Percentiles rank a stretch among this genome's conserved stretches.
These are phyloP conservation scores for Herpotrichia juniperi DNA, from an alignment of 2,329 filamentous ascomycete species.

Conservation along the genomic window DNA sequence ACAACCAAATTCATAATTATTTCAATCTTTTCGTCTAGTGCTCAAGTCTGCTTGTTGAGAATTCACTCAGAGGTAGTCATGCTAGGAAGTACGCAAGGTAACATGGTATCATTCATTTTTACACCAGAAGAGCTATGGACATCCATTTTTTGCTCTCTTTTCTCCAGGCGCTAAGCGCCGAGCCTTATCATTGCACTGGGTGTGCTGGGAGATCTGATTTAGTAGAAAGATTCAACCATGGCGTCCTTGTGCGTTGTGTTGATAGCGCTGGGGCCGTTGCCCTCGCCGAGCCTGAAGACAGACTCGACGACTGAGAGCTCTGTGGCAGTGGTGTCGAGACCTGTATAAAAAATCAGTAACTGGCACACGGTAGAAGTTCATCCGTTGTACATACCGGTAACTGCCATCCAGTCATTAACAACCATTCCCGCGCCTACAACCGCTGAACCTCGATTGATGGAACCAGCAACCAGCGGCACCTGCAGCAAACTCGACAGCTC, in stretches of 20 bases:
- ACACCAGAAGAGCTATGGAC: conserved; percentile 24
- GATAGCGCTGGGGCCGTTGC: conserved; percentile 75
- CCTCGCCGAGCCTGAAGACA: conserved; percentile 93
- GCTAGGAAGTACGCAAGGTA: background rate
- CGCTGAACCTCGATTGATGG: conserved; percentile 88
- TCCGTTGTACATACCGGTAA: conserved; percentile 60
- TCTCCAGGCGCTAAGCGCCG: conserved; percentile 30
- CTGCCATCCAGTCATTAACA: conserved; percentile 96
- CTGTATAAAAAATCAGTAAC: conserved; percentile 42
- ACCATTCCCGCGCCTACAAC: conserved; percentile 98
- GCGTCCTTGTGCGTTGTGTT: conserved; percentile 91
- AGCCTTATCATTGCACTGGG: conserved; percentile 6
- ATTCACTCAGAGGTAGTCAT: too few species aligned
- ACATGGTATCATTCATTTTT: conserved; percentile 34
- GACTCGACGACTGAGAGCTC: conserved; percentile 96
- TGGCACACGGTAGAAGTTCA: background rate
- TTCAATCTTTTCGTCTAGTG: too few species aligned
- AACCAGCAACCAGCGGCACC: conserved; percentile 92
- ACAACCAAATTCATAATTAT: too few species aligned
- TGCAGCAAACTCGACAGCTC: conserved; percentile 92
- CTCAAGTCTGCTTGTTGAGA: too few species aligned
- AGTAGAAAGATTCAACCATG: conserved; percentile 99
- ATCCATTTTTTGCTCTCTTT: conserved; percentile 16
- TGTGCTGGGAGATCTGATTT: conserved; percentile 39
- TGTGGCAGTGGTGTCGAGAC: conserved; percentile 93